A percentile compares a stretch with the other conserved stretches of the same genome.
These are phyloP conservation scores for Agroathelia rolfsii DNA, from an alignment of 1,284 basidiomycete genomes.

Conservation along the genomic window DNA sequence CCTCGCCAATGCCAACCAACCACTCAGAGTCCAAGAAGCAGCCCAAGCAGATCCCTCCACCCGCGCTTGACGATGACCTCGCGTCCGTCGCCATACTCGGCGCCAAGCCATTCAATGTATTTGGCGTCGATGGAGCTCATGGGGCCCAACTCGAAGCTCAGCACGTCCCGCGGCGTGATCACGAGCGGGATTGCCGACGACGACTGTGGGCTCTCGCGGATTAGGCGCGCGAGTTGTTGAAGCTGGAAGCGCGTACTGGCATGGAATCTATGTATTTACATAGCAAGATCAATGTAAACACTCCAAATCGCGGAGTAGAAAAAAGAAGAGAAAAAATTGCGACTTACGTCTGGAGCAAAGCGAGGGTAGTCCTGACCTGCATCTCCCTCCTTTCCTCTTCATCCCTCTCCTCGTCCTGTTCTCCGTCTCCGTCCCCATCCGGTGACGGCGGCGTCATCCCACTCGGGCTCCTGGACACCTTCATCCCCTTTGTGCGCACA, in stretches of 20 bases:
- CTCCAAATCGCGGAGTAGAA: too few relatives aligned
- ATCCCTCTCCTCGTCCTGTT: constrained; percentile 16
- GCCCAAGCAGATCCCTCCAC: constrained; percentile 39
- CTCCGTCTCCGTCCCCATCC: constrained; percentile 17
- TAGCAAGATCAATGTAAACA: too few relatives aligned
- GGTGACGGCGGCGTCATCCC: constrained; percentile 9
- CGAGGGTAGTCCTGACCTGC: constrained; percentile 51
- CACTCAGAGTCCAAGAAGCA: constrained; percentile 42
- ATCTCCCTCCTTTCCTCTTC: constrained; percentile 25
- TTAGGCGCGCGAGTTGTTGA: constrained; percentile 41
- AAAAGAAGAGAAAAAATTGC: too few relatives aligned
- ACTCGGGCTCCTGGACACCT: too few relatives aligned
- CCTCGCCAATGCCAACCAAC: too few relatives aligned
- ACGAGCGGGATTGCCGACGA: constrained; percentile 12
- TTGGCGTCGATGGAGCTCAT: constrained; percentile 55
- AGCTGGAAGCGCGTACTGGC: constrained; percentile 59
- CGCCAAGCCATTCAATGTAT: constrained; percentile 66
- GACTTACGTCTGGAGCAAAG: constrained; percentile 58
- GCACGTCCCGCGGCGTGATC: constrained; percentile 48
- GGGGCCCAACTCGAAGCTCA: constrained; percentile 61
- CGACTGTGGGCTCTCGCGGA: constrained; percentile 23
- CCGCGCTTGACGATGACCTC: constrained; percentile 33
- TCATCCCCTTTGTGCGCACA: too few relatives aligned
- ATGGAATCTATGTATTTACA: too few relatives aligned
- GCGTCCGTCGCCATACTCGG: constrained; percentile 46